A percentile compares a stretch with the other conserved stretches of the same genome.
Conservation (phyloP, 2,329 filamentous ascomycete species). For the Neophaeococcomyces aloes region DNA sequence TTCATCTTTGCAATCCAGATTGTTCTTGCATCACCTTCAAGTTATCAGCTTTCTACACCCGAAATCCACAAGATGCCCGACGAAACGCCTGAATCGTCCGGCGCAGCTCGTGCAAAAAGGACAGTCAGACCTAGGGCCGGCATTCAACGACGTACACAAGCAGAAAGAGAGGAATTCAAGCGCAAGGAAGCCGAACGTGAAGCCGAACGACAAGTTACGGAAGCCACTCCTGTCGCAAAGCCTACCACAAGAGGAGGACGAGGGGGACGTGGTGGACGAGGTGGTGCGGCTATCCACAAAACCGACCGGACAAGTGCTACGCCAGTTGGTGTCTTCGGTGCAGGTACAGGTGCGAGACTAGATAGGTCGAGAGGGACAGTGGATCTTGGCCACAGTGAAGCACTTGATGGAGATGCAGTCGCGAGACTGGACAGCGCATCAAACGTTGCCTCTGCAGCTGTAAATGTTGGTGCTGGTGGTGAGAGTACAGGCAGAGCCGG, state of each 20-base stretch:
- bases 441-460: conserved; percentile 19
- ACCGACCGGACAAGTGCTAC: conserved; percentile 8
- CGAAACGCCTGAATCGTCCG: conserved; percentile 2
- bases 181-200: conserved; percentile 20
- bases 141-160: conserved; percentile 19
- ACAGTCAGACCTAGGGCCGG: conserved; percentile 17
- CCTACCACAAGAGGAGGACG: conserved; percentile 7
- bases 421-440: conserved; percentile 24
- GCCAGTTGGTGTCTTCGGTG: conserved; percentile 17
- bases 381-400: conserved; percentile 24
- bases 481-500: conserved; percentile 22
- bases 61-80: conserved; percentile 1
- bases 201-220: conserved; percentile 11
- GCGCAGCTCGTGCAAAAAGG: not conserved
- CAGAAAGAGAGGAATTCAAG: conserved; percentile 20
- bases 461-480: conserved; percentile 13
- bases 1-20: not conserved
- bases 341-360: conserved; percentile 9
- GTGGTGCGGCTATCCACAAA: not conserved
- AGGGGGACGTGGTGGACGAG: conserved; percentile 9
- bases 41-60: no score
- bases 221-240: conserved; percentile 6
- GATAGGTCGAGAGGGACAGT: conserved; percentile 10
- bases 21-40: not conserved
- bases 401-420: conserved; percentile 24